Base-by-base conservation (phyloP, 2,329 filamentous ascomycete genomes). In the Aureobasidium sp. region DNA sequence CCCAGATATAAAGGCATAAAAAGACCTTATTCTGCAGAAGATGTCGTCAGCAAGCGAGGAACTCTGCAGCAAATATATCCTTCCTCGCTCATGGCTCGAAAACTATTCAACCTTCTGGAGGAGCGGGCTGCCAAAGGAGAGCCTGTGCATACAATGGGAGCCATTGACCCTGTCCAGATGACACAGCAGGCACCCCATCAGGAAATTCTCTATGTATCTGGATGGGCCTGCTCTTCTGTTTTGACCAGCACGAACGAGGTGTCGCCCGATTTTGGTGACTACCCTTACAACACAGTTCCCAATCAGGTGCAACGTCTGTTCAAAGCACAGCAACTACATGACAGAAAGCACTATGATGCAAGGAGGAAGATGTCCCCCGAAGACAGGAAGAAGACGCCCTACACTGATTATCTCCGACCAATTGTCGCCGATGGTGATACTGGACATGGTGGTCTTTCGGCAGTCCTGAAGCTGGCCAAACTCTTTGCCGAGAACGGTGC, bases 91-190 rank as follows among this genome's bases (percentile, higher is more conserved):
- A 97, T 96, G 90, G 94, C 93, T 0, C 83, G 90, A 71, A 97
- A 99, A 77, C 83, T 99, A 5, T 99, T 96, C 77, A 88, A 95
- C 73, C 76, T 97, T 67, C 80, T 99, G 61, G 87, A 88, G 66
- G 87, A 95, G 75, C 83, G 89, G 66, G 83, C 85, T 49, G 83
- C 87, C 41, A 85, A 88, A 69, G 91, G 91, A 64, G 83, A 96
- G 74, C 94, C 94, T 25, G 89, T 97, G 64, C 93, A 97, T 75
- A 97, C 94, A 16, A 92, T 99, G 89, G 94, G 94, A 68, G 94
- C 92, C 63, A 95, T 99, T 75, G 94, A 99, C 72, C 94, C 94
- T n/a, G 86, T 97, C 11, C 94, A 99, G 77, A 97, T 99, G 94
- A 96, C 94, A 53, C 94, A 99, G 75, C 94, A 97, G 79, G 94